Evolutionary conservation across 306 rosid species (phyloP).

Genomic region (Prunus mongolica): DNA sequence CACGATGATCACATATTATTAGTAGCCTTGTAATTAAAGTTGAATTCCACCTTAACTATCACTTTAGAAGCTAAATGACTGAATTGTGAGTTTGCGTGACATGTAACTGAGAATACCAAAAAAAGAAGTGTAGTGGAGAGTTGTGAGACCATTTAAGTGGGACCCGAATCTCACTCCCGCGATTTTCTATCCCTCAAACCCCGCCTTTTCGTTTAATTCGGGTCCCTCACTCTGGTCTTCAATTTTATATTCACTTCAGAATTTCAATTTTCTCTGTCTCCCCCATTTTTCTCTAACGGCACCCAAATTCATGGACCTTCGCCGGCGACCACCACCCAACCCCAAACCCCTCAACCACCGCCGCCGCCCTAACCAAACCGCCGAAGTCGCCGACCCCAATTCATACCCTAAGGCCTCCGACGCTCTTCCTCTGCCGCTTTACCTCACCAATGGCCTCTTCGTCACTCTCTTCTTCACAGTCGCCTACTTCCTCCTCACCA

Average conservation of each 20-base stretch:
- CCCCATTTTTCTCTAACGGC: background rate
- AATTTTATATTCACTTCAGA: background rate
- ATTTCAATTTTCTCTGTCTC: background rate
- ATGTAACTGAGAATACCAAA: too few species aligned
- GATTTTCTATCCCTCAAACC: background rate
- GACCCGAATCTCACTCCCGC: background rate
- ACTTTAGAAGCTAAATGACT: too few species aligned
- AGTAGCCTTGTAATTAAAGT: too few species aligned
- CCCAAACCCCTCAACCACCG: background rate
- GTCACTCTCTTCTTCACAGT: slow-evolving; percentile 31
- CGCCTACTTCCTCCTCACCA: slow-evolving; percentile 31
- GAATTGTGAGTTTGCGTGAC: too few species aligned
- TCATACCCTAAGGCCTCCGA: slow-evolving; percentile 12
- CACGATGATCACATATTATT: too few species aligned
- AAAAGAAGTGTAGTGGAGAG: too few species aligned
- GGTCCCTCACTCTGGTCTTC: background rate
- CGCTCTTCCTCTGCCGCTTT: slow-evolving; percentile 15
- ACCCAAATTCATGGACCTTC: background rate
- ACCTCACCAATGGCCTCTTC: slow-evolving; percentile 18
- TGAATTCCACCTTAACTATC: too few species aligned
- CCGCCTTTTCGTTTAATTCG: background rate
- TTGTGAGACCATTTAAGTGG: too few species aligned
- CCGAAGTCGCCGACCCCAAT: background rate
- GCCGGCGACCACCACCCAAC: slow-evolving; percentile 15
- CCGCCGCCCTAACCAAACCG: background rate